A percentile compares a stretch with the other conserved stretches of the same genome.
Conservation (phyloP, 140 eudicot genomes). For the Erigeron philadelphicus region DNA sequence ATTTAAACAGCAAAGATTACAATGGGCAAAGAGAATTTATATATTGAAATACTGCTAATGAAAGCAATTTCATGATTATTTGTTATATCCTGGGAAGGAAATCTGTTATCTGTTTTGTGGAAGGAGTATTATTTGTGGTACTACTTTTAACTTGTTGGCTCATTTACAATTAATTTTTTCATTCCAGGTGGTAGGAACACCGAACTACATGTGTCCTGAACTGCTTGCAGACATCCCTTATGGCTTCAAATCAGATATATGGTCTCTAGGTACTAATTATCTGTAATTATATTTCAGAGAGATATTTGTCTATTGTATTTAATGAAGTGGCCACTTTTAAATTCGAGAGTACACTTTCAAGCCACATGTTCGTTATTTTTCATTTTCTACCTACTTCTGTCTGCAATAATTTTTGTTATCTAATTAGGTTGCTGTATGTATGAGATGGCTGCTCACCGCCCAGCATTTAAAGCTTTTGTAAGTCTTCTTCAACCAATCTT, state of each 20-base stretch:
- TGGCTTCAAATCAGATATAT: slow-evolving; percentile 95
- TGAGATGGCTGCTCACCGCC: slow-evolving; percentile 99
- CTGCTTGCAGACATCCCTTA: slow-evolving; percentile 96
- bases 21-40: background rate
- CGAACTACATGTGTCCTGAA: slow-evolving; percentile 99
- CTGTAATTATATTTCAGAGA: slow-evolving; percentile 3
- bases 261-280: slow-evolving; percentile 80
- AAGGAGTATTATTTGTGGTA: slow-evolving; percentile 14
- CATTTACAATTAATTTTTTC: slow-evolving; percentile 21
- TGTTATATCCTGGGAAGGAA: background rate
- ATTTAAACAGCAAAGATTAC: background rate
- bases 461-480: slow-evolving; percentile 98
- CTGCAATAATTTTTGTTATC: slow-evolving; percentile 16
- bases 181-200: slow-evolving; percentile 96
- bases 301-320: background rate
- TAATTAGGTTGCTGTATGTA: slow-evolving; percentile 91
- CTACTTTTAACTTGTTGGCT: slow-evolving; percentile 18
- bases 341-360: background rate
- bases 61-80: background rate
- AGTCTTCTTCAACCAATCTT: slow-evolving; percentile 29
- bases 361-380: slow-evolving; percentile 12
- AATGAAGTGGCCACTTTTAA: background rate
- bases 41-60: slow-evolving; percentile 1
- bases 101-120: slow-evolving; percentile 14
- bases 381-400: slow-evolving; percentile 3